These are phyloP conservation scores for Candida adriatica DNA, from an alignment of 805 yeast genomes.

Conservation along the genomic window DNA sequence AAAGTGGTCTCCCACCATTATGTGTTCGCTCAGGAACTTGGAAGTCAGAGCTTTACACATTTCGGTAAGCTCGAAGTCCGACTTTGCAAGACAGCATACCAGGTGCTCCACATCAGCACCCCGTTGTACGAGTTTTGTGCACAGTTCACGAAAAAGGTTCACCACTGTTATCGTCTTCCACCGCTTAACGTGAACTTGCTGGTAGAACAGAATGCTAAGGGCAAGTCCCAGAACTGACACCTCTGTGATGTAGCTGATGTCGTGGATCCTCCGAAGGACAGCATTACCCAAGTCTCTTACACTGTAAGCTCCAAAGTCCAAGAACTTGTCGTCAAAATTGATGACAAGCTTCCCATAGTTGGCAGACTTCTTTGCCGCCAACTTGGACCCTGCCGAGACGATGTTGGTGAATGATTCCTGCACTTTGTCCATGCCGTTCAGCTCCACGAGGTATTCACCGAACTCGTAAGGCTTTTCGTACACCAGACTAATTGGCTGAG, in stretches of 20 bases:
- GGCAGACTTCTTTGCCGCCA: constrained; percentile 4
- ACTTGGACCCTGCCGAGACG: constrained; percentile 9
- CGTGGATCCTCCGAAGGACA: constrained; percentile 14
- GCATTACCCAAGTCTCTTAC: constrained; percentile 5
- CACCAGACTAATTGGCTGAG: constrained; percentile 16
- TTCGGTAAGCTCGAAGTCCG: constrained; percentile 1
- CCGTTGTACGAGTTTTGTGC: constrained; percentile 2
- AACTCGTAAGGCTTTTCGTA: constrained; percentile 22
- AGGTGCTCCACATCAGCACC: constrained; percentile 10
- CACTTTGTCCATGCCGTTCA: constrained; percentile 20
- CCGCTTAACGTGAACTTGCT: constrained; percentile 9
- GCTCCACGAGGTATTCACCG: constrained; percentile 17
- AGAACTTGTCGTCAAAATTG: constrained; percentile 12
- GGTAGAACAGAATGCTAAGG: constrained; percentile 12
- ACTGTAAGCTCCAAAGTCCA: constrained; percentile 4
- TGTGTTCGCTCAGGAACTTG: constrained; percentile 12
- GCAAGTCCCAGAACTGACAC: constrained; percentile 15
- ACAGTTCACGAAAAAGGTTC: constrained; percentile 6
- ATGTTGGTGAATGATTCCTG: constrained; percentile 18
- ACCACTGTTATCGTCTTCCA: constrained; percentile 4
- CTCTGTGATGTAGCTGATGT: constrained; percentile 12
- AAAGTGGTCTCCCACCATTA: constrained; percentile 4
- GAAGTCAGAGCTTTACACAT: constrained; percentile 3
- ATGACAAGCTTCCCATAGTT: constrained; percentile 19
- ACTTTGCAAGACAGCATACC: constrained; percentile 1